These are phyloP conservation scores for Elsinoe batatas DNA, from an alignment of 2,329 filamentous ascomycete genomes.

Conservation along the genomic window DNA sequence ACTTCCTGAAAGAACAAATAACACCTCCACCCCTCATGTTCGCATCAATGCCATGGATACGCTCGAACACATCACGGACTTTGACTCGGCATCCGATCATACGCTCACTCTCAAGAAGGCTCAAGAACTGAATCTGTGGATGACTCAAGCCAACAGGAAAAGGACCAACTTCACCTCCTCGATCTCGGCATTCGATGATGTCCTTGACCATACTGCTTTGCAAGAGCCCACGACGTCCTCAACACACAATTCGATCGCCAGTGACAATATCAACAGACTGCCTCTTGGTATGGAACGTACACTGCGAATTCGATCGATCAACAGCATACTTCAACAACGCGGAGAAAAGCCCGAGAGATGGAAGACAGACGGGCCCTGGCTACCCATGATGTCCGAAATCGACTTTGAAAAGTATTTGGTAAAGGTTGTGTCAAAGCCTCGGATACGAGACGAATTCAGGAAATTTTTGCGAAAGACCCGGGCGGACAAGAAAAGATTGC, in stretches of 20 bases:
- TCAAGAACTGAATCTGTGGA: slow-evolving; percentile 66
- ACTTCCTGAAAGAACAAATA: slow-evolving; percentile 66
- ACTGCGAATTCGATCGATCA: slow-evolving; percentile 19
- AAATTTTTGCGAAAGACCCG: slow-evolving; percentile 20
- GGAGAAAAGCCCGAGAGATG: slow-evolving; percentile 32
- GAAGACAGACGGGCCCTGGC: slow-evolving; percentile 50
- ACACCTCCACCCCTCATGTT: slow-evolving; percentile 60
- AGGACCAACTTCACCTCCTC: slow-evolving; percentile 14
- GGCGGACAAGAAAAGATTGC: slow-evolving; percentile 16
- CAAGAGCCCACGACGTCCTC: background rate
- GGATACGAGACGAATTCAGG: slow-evolving; percentile 25
- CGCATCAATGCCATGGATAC: slow-evolving; percentile 73
- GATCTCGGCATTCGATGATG: slow-evolving; percentile 32
- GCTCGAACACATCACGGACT: slow-evolving; percentile 81
- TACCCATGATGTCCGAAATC: slow-evolving; percentile 45
- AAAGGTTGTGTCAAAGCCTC: slow-evolving; percentile 26
- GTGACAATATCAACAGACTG: slow-evolving; percentile 21
- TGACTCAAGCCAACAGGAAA: slow-evolving; percentile 37
- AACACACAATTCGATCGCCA: background rate
- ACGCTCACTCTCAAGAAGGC: slow-evolving; percentile 73
- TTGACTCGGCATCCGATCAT: slow-evolving; percentile 72
- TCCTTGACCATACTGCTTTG: slow-evolving; percentile 34
- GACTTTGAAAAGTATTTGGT: slow-evolving; percentile 46
- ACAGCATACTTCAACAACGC: background rate
- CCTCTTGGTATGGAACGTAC: slow-evolving; percentile 18